Evolutionary conservation across 306 rosid genomes (phyloP), one percentile per base, ranked within the genome.

Genomic region (Prunus mume): DNA sequence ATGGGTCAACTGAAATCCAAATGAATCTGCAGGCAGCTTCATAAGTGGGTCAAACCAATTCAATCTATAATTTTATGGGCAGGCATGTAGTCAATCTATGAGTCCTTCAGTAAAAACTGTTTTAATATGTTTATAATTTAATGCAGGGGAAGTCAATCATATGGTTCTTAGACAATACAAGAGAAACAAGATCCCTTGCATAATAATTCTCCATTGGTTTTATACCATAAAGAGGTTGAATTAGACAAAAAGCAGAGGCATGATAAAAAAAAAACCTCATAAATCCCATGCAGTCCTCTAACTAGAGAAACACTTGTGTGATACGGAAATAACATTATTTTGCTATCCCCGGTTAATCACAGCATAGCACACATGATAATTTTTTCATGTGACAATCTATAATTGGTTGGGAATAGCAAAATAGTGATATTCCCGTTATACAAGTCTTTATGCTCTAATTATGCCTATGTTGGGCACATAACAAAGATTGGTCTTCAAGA

Each of bases 1-100:
- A 69, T 27, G 45, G 46, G 61, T 69, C 63, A 71, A 71, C 64
- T 30, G 62, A 51, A 28, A 70, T 70, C 49, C 45, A 71, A 18
- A 32, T 32, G 47, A 54, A 71, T 71, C 34, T 32, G 61, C 3
- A 19, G 17, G 65, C 34, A 32, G 75, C 75, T 52, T n/a, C 75
- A 71, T 71, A 32, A 54, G 51, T 55, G 65, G 76, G 71, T 49
- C 71, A 70, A 55, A 65, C 30, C 28, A 75, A 79, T 52, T 25
- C 65, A 72, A 20, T 64, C 27, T 41, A 51, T 30, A 78, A 50
- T 30, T 71, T 34, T 34, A 64, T 50, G 64, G 55, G 30, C 3
- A 52, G 9, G 24, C 73, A 68, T 51, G 20, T 50, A 46, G 72
- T 46, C 14, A 14, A 11, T 17, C 46, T 22, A 47, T 14, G 32